Evolutionary conservation across 2,329 filamentous ascomycete genomes (phyloP).

Genomic region (Fusarium chuoi): DNA sequence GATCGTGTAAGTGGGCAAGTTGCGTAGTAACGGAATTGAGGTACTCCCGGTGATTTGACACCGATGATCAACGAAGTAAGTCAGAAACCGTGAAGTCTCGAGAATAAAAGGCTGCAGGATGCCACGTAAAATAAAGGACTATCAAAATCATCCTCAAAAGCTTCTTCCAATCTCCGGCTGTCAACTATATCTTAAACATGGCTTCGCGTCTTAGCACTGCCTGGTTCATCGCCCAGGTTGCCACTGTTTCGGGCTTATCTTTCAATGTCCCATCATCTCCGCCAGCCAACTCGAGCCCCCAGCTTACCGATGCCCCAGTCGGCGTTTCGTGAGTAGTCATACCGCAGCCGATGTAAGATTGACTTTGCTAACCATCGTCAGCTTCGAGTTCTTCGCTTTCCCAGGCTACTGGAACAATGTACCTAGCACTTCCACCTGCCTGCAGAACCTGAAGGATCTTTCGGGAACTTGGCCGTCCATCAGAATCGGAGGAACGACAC

Average conservation of each 20-base stretch:
- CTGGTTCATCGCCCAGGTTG: background rate
- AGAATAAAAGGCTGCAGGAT: background rate
- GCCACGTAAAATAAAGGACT: background rate
- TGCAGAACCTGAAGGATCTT: background rate
- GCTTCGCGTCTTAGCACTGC: background rate
- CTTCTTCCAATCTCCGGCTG: background rate
- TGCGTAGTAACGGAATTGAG: background rate
- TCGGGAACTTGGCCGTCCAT: background rate
- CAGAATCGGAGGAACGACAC: background rate
- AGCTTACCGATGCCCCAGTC: background rate
- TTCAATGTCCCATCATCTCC: background rate
- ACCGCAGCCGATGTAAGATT: rapidly evolving
- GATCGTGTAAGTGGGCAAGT: too few relatives aligned
- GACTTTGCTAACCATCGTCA: rapidly evolving
- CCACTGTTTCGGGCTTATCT: background rate
- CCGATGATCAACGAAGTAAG: background rate
- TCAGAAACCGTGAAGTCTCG: background rate
- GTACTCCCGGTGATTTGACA: background rate
- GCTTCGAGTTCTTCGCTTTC: background rate
- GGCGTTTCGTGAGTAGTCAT: background rate
- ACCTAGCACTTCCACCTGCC: background rate
- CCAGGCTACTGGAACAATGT: background rate
- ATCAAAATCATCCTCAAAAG: background rate
- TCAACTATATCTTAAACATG: background rate
- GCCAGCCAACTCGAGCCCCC: background rate